These are phyloP conservation scores for Xanthoconium separans DNA, from an alignment of 1,284 basidiomycete species.

Conservation along the genomic window DNA sequence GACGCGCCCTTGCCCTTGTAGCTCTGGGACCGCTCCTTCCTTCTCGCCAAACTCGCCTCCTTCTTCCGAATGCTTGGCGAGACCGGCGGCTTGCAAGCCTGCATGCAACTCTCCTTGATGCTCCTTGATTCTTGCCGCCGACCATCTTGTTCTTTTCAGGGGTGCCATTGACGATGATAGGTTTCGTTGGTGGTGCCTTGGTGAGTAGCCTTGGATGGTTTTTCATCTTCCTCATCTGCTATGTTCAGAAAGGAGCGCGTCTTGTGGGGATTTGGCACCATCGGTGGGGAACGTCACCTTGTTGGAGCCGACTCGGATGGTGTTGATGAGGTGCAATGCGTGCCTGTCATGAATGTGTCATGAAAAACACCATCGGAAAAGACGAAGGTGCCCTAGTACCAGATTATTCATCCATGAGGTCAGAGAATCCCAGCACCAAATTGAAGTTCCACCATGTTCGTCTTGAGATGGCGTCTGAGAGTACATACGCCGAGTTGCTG, in stretches of 20 bases:
- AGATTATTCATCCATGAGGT: slow-evolving; percentile 70
- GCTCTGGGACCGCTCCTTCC: slow-evolving; percentile 83
- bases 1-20: slow-evolving; percentile 92
- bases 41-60: slow-evolving; percentile 70
- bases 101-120: slow-evolving; percentile 89
- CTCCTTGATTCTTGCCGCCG: slow-evolving; percentile 80
- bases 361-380: slow-evolving; percentile 4
- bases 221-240: slow-evolving; percentile 52
- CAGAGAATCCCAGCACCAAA: slow-evolving; percentile 82
- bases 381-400: slow-evolving; percentile 25
- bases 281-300: slow-evolving; percentile 78
- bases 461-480: slow-evolving; percentile 68
- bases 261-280: slow-evolving; percentile 79
- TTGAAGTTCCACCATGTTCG: slow-evolving; percentile 89
- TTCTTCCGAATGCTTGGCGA: slow-evolving; percentile 82
- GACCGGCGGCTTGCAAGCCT: slow-evolving; percentile 77
- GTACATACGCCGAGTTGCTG: slow-evolving; percentile 83
- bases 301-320: slow-evolving; percentile 74
- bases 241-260: slow-evolving; percentile 78
- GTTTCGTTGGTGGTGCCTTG: slow-evolving; percentile 56
- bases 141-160: slow-evolving; percentile 70
- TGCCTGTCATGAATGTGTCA: slow-evolving; percentile 53
- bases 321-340: slow-evolving; percentile 88
- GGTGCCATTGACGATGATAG: slow-evolving; percentile 54
- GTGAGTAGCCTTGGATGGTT: slow-evolving; percentile 53